Conservation (phyloP, 2,329 filamentous ascomycete species). For the Nemania sp. region DNA sequence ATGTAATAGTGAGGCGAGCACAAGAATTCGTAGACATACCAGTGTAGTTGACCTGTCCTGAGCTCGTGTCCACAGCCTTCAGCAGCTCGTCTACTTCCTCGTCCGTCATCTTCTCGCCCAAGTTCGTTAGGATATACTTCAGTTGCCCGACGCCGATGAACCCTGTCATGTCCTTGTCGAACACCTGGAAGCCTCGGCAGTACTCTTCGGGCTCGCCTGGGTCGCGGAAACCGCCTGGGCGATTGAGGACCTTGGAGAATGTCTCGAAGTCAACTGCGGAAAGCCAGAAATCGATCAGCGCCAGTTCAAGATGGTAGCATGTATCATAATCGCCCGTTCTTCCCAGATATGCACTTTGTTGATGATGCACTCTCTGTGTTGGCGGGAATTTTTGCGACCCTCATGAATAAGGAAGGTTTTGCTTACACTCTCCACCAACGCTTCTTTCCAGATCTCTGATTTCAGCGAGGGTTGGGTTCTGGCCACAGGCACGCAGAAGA, state of each 20-base stretch:
- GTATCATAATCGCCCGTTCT: not conserved
- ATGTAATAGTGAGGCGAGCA: not conserved
- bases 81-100: constrained; percentile 98
- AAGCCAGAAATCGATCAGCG: constrained; percentile 7
- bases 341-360: not conserved
- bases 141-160: constrained; percentile 98
- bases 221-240: constrained; percentile 96
- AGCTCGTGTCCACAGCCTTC: constrained; percentile 96
- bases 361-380: not conserved
- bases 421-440: constrained; percentile 88
- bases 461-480: constrained; percentile 95
- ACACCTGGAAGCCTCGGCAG: constrained; percentile 97
- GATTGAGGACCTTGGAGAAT: constrained; percentile 95
- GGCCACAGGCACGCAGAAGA: constrained; percentile 91
- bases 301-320: not conserved
- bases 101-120: constrained; percentile 99
- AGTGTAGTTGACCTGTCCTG: constrained; percentile 96
- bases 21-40: constrained; percentile 57
- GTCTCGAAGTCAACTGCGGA: constrained; percentile 90
- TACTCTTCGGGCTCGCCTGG: constrained; percentile 98
- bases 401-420: constrained; percentile 18
- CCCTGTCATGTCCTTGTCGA: constrained; percentile 98
- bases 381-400: not conserved
- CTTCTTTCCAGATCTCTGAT: constrained; percentile 90
- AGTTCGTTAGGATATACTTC: constrained; percentile 95